Evolutionary conservation across 2,329 filamentous ascomycete genomes (phyloP), one percentile per base, ranked within the genome.

Genomic region (Phialophora chinensis): DNA sequence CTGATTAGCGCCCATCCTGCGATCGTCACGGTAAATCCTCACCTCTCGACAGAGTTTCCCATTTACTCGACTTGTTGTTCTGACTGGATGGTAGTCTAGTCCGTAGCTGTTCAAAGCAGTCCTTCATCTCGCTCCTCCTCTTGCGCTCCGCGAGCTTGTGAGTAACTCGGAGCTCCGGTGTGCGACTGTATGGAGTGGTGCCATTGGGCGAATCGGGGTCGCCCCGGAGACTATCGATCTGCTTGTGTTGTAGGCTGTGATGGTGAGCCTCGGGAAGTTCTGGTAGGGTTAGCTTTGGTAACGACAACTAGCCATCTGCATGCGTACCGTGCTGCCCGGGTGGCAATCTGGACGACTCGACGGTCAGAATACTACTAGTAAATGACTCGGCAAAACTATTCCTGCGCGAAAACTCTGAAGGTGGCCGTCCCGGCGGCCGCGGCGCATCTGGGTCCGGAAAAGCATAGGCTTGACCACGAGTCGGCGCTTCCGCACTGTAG

Each of bases 271-370:
- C 79, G 4, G 81, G 80, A 35, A 83, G 74, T 75, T 83, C 81
- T 82, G 63, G 4, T 5, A 3, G 38, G 23, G 55, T 70, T 38
- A 67, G 60, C 20, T 42, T 60, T 57, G 14, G n/a, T 31, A 25
- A 12, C 31, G 17, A 17, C 47, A 44, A 50, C 56, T 20, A 20
- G 20, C 8, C 14, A n/a, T 4, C 29, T 12, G 20, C 17, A 58
- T 50, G 27, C 77, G 69, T 76, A 83, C 81, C 81, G 68, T 82
- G 81, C 70, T 83, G 81, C 42, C 81, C 81, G 31, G 76, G 78
- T 33, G 81, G 81, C 60, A 83, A 73, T 14, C 80, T 77, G 11
- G 77, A 75, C 53, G 90, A 92, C 73, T 83, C 80, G 1, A 86
- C 86, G 0, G 81, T 82, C 66, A 81, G 80, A 20, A 82, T 73